Base-by-base conservation (phyloP, 1,284 basidiomycete species). In the Coniferiporia weirii region DNA sequence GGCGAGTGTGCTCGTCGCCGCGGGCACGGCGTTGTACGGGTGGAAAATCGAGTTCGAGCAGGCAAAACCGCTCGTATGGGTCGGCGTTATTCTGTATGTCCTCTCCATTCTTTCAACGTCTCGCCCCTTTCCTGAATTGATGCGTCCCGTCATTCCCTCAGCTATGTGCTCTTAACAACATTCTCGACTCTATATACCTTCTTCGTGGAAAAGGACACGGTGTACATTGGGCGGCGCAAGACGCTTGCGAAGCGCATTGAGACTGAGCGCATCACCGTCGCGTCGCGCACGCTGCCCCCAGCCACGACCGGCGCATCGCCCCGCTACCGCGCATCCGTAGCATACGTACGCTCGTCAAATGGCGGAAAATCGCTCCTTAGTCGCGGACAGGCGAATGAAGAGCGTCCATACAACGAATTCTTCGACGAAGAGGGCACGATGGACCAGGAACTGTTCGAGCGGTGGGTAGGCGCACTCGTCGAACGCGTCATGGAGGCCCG, bases 11-110 rank as follows among this genome's bases (percentile, higher is more conserved):
- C 77, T 93, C 60, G 79, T 94, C 19, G 90, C 92, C 35, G 81
- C 79, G 36, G 87, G 81, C 4, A 91, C 90, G n/a, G 87, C 85
- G 20, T 75, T 90, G 50, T 95, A 95, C 67, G 89, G 91, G 47
- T 92, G 86, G 73, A 86, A 87, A 68, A 76, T 88, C 58, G 84
- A 89, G n/a, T 96, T 95, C 70, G 90, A 95, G 70, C 80, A 87
- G 69, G 84, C 88, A 62, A 95, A 95, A 73, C 81, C 84, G 10
- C 83, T 83, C 40, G 83, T 94, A 22, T 88, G 86, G 80, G 78
- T 80, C 20, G 93, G 91, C 4, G 80, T 95, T 64, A 81, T 87
- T 58, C 64, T 84, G 89, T 87, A 72, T 68, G 87, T 79, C 43
- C 48, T 59, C 15, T 47, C 60, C 44, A 46, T 49, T 22, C 49